These are phyloP conservation scores for Canna indica DNA, from an alignment of 176 grass and related monocot species.

Conservation along the genomic window DNA sequence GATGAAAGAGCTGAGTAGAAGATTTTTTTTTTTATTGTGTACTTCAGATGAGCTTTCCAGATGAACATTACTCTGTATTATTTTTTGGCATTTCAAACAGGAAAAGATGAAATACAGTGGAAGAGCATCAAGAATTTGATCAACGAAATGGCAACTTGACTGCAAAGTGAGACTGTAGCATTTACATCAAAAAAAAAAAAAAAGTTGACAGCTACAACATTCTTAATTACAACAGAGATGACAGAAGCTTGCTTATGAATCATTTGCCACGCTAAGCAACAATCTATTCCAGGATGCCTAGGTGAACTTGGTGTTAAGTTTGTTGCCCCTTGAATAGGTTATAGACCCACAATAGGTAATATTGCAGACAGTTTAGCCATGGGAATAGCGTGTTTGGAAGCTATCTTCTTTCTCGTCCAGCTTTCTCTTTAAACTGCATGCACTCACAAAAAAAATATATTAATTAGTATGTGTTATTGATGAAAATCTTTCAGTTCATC, in stretches of 20 bases:
- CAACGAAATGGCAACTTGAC: background rate
- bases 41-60: no score
- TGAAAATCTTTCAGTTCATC: background rate
- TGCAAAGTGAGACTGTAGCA: background rate
- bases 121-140: no score
- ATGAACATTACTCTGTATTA: no score
- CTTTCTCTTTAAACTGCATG: slow-evolving; percentile 34
- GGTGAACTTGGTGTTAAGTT: background rate
- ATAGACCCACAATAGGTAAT: background rate
- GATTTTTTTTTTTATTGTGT: no score
- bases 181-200: background rate
- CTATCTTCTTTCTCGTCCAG: slow-evolving; percentile 33
- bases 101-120: background rate
- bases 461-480: background rate
- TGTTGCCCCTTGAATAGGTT: background rate
- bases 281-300: background rate
- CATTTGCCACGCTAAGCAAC: background rate
- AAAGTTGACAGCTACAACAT: background rate
- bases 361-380: background rate
- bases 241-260: background rate
- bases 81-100: background rate
- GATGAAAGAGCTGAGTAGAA: no score
- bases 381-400: slow-evolving; percentile 19
- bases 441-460: background rate
- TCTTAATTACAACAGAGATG: background rate